Conservation (phyloP, 345 rosid species). For the Populus nigra region DNA sequence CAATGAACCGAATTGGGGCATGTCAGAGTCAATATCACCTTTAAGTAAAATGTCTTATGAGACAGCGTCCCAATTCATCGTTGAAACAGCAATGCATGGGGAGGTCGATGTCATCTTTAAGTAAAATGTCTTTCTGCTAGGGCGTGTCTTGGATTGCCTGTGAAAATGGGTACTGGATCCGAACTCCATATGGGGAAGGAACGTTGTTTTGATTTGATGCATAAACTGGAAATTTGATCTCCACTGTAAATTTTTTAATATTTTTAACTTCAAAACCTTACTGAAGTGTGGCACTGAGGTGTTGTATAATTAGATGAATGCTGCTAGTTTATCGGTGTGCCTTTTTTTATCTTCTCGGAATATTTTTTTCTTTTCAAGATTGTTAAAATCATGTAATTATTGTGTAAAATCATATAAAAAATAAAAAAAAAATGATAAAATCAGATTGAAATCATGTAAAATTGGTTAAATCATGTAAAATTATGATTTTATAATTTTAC, state of each 20-base stretch:
- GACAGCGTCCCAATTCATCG: conserved; percentile 86
- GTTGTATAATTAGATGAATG: background rate
- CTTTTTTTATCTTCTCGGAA: background rate
- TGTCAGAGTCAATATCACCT: conserved; percentile 73
- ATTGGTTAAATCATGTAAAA: no score
- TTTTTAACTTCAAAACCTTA: background rate
- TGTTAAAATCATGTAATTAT: no score
- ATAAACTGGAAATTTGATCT: conserved; percentile 47
- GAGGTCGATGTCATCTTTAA: no score
- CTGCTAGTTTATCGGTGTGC: background rate
- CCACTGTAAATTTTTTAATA: background rate
- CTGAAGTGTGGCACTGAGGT: background rate
- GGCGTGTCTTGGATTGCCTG: conserved; percentile 87
- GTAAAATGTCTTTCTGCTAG: conserved; percentile 58
- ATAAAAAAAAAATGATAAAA: no score
- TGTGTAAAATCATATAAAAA: no score
- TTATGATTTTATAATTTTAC: no score
- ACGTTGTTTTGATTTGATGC: conserved; percentile 85
- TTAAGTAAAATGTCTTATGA: conserved; percentile 90
- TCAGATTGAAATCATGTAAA: no score
- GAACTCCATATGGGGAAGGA: no score
- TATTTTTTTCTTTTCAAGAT: background rate
- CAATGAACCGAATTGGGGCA: conserved; percentile 92
- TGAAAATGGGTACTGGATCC: conserved; percentile 88
- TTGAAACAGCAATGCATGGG: conserved; percentile 65